Conservation (phyloP, 805 yeast species). For the Huiozyma sinensis region DNA sequence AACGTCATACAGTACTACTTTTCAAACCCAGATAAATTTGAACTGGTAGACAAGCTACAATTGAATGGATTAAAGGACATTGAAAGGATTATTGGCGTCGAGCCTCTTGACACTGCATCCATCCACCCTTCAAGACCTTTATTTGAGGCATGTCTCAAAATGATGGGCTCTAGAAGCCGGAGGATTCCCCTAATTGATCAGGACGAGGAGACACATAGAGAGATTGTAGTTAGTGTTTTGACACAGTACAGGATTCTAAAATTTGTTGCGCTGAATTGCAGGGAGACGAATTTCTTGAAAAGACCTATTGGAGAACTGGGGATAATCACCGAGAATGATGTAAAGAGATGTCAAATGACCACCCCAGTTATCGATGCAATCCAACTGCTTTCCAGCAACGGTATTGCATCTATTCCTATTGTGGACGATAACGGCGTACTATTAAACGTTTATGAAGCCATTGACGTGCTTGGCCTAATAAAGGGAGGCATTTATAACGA, state of each 20-base stretch:
- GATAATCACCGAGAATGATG: conserved; percentile 43
- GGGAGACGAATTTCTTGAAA: conserved; percentile 75
- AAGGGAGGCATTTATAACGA: conserved; percentile 93
- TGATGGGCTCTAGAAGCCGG: conserved; percentile 81
- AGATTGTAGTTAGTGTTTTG: conserved; percentile 87
- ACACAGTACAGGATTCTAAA: conserved; percentile 94
- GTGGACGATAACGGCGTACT: conserved; percentile 59
- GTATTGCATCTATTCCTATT: conserved; percentile 90
- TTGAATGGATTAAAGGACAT: conserved; percentile 78
- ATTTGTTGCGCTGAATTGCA: conserved; percentile 91
- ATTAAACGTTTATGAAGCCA: conserved; percentile 89
- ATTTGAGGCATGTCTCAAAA: conserved; percentile 86
- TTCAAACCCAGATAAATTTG: conserved; percentile 79
- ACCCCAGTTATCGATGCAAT: conserved; percentile 94
- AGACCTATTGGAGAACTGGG: conserved; percentile 63
- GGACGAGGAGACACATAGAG: conserved; percentile 85
- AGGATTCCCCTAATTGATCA: conserved; percentile 91
- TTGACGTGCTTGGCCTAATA: conserved; percentile 82
- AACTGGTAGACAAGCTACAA: conserved; percentile 75
- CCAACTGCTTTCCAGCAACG: conserved; percentile 60
- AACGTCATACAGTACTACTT: conserved; percentile 92
- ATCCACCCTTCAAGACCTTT: conserved; percentile 85
- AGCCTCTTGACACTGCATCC: conserved; percentile 73
- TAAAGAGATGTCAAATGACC: conserved; percentile 77
- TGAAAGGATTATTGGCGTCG: conserved; percentile 78